Base-by-base conservation (phyloP, 1,284 basidiomycete genomes). In the Cerioporus squamosus region DNA sequence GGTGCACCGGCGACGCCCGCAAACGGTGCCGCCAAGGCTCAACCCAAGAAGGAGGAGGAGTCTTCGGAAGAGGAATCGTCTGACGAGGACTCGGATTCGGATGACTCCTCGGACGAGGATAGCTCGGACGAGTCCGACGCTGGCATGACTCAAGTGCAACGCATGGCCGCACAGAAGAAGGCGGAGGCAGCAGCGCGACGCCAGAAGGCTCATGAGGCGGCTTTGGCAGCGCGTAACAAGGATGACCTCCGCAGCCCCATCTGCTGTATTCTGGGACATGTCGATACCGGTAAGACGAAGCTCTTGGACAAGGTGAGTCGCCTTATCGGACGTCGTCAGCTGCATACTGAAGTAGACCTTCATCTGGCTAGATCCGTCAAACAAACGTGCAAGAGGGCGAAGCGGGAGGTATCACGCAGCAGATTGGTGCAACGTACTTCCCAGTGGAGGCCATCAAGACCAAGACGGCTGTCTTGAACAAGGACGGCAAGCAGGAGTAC, bases 401-500 rank as follows among this genome's bases (percentile, higher is more conserved):
- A 84, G 97, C 97, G 2, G 97, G 97, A 72, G 97, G 97, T 81
- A 99, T 99, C 74, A 99, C 97, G 0, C 97, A 99, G 77, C 97
- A 99, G 74, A 99, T 99, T 67, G 97, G 97, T 82, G 97, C 97
- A n/a, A 99, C 97, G 0, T 99, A 97, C 82, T 99, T 99, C 88
- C 97, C 97, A 47, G 90, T 92, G 49, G 93, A 96, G n/a, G 95
- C 95, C 7, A 97, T 99, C 74, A 87, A 91, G 76, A 85, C 86
- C 55, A 99, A 99, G 83, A 98, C 97, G 1, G 80, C 81, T 18
- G 95, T 97, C 18, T 79, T 99, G 76, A 97, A 98, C 77, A 91
- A 91, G 90, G 89, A 94, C 66, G 87, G 88, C 59, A 77, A 77
- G 36, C 90, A 94, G 76, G 94, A 98, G 68, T 98, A 97, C 83